phyloP scores from a whole-genome alignment of 345 rosid genomes.

The Bruguiera gymnorhiza region DNA sequence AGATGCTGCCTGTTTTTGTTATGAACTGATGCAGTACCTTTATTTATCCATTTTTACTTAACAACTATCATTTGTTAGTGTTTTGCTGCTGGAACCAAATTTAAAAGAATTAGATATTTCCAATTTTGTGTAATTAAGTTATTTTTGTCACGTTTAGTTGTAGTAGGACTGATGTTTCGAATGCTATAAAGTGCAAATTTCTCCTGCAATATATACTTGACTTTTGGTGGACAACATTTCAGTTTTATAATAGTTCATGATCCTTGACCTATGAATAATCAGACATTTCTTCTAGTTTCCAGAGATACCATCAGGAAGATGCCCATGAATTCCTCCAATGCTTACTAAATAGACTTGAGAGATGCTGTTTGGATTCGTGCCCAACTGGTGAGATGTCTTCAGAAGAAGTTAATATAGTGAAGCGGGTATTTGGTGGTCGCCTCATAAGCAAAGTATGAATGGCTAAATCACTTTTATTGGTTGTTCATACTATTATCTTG shows the following conservation, averaged over 20 bases:
- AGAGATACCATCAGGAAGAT: constrained; percentile 68
- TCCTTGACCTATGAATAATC: constrained; percentile 38
- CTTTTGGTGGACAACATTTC: background rate
- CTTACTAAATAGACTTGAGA: constrained; percentile 65
- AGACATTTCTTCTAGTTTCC: constrained; percentile 61
- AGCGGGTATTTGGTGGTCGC: constrained; percentile 65
- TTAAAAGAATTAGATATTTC: no score
- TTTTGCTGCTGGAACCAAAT: background rate
- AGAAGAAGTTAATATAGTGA: constrained; percentile 43
- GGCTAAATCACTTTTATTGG: background rate
- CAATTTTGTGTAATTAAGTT: no score
- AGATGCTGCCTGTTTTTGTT: background rate
- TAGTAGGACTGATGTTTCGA: background rate
- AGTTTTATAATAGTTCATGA: background rate
- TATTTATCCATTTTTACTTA: background rate
- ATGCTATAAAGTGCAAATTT: background rate
- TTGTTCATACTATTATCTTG: background rate
- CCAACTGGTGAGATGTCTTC: constrained; percentile 18
- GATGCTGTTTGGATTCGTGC: constrained; percentile 45
- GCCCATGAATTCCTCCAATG: constrained; percentile 86
- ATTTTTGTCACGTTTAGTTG: no score
- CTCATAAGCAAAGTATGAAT: constrained; percentile 62
- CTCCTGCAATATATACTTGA: background rate
- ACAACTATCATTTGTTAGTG: background rate
- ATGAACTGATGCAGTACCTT: no score